Evolutionary conservation across 148 eudicot genomes (phyloP).

Genomic region (Salicornia ramosissima): DNA sequence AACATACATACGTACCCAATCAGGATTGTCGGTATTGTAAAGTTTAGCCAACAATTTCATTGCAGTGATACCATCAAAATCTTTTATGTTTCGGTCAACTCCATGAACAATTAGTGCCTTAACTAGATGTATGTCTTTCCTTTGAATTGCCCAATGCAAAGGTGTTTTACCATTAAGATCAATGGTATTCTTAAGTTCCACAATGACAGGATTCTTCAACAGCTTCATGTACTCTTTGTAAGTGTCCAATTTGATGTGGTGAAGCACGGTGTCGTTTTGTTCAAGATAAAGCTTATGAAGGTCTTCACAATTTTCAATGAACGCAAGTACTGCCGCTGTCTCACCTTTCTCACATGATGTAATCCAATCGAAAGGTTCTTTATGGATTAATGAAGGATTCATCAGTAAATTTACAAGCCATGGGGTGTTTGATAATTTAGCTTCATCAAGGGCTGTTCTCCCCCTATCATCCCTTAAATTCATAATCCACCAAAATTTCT

Average conservation of each 20-base stretch:
- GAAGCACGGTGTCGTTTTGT: too few relatives aligned
- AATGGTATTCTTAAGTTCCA: too few relatives aligned
- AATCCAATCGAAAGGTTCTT: conserved; percentile 10
- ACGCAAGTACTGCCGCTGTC: too few relatives aligned
- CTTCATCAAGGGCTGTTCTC: conserved; percentile 1
- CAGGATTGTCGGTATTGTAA: neutral
- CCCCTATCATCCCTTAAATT: neutral
- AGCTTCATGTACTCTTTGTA: too few relatives aligned
- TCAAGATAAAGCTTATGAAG: too few relatives aligned
- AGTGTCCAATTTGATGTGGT: too few relatives aligned
- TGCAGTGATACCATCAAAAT: conserved; percentile 2
- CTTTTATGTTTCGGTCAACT: neutral
- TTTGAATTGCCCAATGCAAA: conserved; percentile 16
- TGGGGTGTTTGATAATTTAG: neutral
- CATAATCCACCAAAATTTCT: too few relatives aligned
- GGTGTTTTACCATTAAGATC: too few relatives aligned
- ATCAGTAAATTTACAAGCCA: conserved; percentile 12
- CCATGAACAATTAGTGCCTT: neutral
- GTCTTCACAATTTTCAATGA: too few relatives aligned
- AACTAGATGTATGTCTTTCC: neutral
- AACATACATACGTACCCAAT: conserved; percentile 25
- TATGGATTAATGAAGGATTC: neutral
- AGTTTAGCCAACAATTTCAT: neutral
- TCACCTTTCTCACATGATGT: conserved; percentile 11
- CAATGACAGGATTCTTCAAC: too few relatives aligned